Conservation (phyloP, 2,329 filamentous ascomycete genomes). For the Penicillium sp. region DNA sequence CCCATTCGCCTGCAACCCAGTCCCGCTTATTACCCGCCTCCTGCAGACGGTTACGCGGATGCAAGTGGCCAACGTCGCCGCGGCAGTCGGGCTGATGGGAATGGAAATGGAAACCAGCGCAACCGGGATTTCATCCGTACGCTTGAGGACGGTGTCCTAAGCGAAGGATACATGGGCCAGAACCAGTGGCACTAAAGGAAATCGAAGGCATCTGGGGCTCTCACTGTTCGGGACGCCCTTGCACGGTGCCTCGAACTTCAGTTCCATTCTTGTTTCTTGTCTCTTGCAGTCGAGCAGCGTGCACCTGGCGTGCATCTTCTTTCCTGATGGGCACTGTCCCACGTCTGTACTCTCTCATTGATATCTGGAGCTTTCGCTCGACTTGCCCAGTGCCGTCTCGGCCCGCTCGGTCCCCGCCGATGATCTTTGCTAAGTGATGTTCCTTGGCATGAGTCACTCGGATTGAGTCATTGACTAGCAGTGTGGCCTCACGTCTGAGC, state of each 20-base stretch:
- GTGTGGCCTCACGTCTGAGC: not conserved
- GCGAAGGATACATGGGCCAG: constrained; percentile 78
- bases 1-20: constrained; percentile 92
- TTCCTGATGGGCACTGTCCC: constrained; percentile 12
- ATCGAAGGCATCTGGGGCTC: not conserved
- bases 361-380: constrained; percentile 17
- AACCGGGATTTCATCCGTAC: constrained; percentile 90
- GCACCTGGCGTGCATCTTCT: constrained; percentile 8
- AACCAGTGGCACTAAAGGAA: constrained; percentile 64
- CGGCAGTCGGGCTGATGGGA: constrained; percentile 61
- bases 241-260: not conserved
- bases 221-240: not conserved
- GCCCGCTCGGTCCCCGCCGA: not conserved
- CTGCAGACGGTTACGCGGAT: constrained; percentile 72
- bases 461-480: not conserved
- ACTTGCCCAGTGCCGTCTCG: constrained; percentile 2
- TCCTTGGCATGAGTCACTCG: constrained; percentile 6
- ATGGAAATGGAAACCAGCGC: constrained; percentile 44
- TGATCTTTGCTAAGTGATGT: not conserved
- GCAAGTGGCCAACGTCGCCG: constrained; percentile 64
- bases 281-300: constrained; percentile 6
- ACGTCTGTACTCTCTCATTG: constrained; percentile 5
- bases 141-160: constrained; percentile 86
- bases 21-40: constrained; percentile 93
- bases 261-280: constrained; percentile 4